Base-by-base conservation (phyloP, 768 basidiomycete species). In the Tricholoma flavovirens region DNA sequence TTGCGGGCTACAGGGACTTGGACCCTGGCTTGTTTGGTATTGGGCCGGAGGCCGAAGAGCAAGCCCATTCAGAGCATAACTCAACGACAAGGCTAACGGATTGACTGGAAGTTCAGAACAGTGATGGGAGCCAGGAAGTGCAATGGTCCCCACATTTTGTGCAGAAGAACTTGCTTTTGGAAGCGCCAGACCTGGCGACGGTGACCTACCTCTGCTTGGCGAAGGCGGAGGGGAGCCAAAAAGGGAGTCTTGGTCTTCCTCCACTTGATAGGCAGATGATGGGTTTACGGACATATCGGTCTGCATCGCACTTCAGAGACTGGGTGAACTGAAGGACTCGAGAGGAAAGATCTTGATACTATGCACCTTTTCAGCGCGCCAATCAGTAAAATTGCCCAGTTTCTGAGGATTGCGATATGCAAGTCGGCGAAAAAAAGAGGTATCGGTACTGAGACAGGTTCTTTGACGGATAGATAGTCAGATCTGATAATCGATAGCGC, bases 121-220 rank as follows among this genome's bases (percentile, higher is more conserved):
- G 72, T 76, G 79, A 77, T 87, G 89, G 88, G 88, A 88, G 83
- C 89, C 90, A 90, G 88, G 88, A 89, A 91, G 90, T 91, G 90
- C 90, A 91, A 90, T 90, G 88, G 89, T 87, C 89, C 88, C 89
- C 89, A 92, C 90, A 82, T 92, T 90, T 87, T 88, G 80, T 84
- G 78, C 73, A 72, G 75, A 71, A 71, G 64, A 64, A 58, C 69
- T 69, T 59, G 71, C 69, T 64, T 77, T 74, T 64, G 85, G 83
- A 49, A 87, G 75, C 52, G 84, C 84, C 68, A 84, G 72, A 48
- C 69, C 67, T 60, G 81, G 82, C 58, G 82, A 82, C 56, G 81
- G 81, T 73, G 84, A 86, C 85, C 86, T 89, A 86, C 86, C 86
- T 86, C 73, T 74, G 60, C 62, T 62, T 58, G 84, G 83, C 51